Base-by-base conservation (phyloP, 352 stramenopile genomes). In the Phytophthora citrophthora region DNA sequence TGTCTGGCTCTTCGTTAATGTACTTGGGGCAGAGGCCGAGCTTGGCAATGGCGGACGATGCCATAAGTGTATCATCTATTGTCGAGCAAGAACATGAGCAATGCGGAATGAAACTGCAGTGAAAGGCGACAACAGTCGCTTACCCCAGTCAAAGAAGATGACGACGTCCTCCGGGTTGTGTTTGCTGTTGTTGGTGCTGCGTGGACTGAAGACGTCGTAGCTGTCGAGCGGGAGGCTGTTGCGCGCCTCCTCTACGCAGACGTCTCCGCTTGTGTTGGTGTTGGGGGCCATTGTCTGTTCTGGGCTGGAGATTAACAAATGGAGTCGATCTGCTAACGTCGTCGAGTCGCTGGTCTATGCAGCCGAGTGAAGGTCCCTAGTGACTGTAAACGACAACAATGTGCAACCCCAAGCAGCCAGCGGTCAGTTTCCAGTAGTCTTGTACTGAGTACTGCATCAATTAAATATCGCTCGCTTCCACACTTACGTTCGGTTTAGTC, bases 131-230 rank as follows among this genome's bases (percentile, higher is more conserved):
- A 16, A 15, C 9, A 23, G 24, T 5, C 41, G 59, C 78, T 67
- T 81, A 94, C 86, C 86, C 86, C 86, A 94, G 63, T 94, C 86
- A 57, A 94, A 91, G 70, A 94, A 93, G 69, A 94, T 89, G 65
- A 94, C 74, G 6, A 82, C 76, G 55, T 90, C 69, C 26, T 89
- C 77, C n/a, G 68, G 61, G 29, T 66, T 54, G 58, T 81, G 76
- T 44, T 89, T 77, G 61, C 50, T 68, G 53, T 13, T 73, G 20
- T 48, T 64, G 52, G 20, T 68, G 26, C 41, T 29, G 10, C 53
- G 57, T 16, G 74, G 53, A 36, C 69, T 71, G 41, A 71, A n/a
- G 41, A 79, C 74, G 55, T 91, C 80, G 51, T 78, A 89, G 59
- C 72, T 73, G 41, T 87, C 76, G 38, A 90, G 70, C 45, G 76